phyloP scores from a whole-genome alignment of 306 rosid genomes.

The Quercus agrifolia region DNA sequence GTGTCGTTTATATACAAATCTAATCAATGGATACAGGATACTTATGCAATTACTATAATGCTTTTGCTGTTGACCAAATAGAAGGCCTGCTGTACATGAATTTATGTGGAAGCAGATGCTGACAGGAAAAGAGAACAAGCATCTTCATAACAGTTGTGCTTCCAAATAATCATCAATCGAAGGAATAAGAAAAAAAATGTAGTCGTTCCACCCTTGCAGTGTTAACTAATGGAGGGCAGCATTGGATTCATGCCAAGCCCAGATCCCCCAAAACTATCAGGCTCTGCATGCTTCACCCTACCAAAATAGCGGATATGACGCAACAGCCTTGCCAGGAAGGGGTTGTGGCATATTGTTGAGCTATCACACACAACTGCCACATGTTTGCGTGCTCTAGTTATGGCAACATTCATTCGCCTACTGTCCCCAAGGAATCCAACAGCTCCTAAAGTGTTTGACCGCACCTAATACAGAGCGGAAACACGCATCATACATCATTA shows the following conservation, averaged over 20 bases:
- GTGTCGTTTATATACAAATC: constrained; percentile 4
- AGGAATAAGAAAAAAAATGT: constrained; percentile 9
- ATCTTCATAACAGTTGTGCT: neutral
- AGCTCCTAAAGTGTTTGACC: constrained; percentile 79
- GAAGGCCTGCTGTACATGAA: constrained; percentile 1
- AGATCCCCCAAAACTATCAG: constrained; percentile 62
- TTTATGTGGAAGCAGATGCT: neutral
- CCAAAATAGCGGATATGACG: constrained; percentile 78
- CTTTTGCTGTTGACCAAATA: neutral
- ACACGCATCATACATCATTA: neutral
- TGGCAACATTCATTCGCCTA: constrained; percentile 81
- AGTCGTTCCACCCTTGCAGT: neutral
- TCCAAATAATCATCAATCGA: neutral
- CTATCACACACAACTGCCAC: constrained; percentile 75
- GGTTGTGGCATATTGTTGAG: constrained; percentile 81
- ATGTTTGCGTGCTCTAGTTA: constrained; percentile 82
- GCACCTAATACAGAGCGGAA: constrained; percentile 41
- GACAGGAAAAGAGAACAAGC: neutral
- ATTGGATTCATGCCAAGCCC: constrained; percentile 76
- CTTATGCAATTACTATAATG: neutral
- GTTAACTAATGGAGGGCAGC: constrained; percentile 63
- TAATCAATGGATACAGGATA: neutral
- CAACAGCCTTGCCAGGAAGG: constrained; percentile 79
- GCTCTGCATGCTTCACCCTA: constrained; percentile 71
- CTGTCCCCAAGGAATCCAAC: constrained; percentile 89